Conservation (phyloP, 345 rosid species). For the Hibiscus tridactylites region DNA sequence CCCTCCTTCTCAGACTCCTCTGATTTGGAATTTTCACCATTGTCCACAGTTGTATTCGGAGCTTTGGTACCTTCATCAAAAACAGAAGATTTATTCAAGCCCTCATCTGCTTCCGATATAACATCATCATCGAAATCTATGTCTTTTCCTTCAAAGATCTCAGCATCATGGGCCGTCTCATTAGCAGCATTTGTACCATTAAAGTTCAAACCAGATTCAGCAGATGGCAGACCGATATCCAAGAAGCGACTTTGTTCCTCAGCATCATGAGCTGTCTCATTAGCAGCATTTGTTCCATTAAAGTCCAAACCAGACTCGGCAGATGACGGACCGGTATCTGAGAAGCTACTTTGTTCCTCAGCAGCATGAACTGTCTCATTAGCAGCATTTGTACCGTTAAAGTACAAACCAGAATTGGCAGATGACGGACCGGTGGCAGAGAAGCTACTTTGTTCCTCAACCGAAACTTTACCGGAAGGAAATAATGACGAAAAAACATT, state of each 20-base stretch:
- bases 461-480: slow-evolving; percentile 33
- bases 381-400: slow-evolving; percentile 11
- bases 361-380: slow-evolving; percentile 17
- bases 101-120: slow-evolving; percentile 7
- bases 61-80: slow-evolving; percentile 10
- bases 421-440: slow-evolving; percentile 8
- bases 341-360: not conserved
- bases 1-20: slow-evolving; percentile 10
- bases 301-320: too few species aligned
- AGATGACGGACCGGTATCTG: too few species aligned
- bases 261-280: too few species aligned
- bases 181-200: slow-evolving; percentile 8
- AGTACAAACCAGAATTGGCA: slow-evolving; percentile 16
- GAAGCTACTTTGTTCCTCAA: slow-evolving; percentile 18
- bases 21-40: slow-evolving; percentile 6
- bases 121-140: slow-evolving; percentile 22
- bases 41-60: not conserved
- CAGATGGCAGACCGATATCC: not conserved
- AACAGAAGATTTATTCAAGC: slow-evolving; percentile 18
- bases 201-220: slow-evolving; percentile 19
- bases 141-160: slow-evolving; percentile 14
- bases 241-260: too few species aligned
- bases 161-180: slow-evolving; percentile 16
- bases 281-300: too few species aligned
- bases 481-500: slow-evolving; percentile 37